Evolutionary conservation across 2,329 filamentous ascomycete species (phyloP).

Genomic region (Epichloe coenophiala): DNA sequence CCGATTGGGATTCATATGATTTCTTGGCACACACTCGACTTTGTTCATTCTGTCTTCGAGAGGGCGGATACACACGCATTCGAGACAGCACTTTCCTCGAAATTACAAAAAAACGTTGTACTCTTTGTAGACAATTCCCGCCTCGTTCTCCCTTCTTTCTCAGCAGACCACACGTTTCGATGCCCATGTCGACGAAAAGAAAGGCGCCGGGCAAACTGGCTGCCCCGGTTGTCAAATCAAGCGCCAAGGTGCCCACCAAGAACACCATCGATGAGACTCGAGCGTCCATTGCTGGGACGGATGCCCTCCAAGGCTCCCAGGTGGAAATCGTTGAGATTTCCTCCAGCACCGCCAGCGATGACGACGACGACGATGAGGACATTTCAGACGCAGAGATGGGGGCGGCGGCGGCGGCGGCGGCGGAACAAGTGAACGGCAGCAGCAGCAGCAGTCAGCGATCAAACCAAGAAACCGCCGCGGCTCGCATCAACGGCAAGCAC

Average conservation of each 20-base stretch:
- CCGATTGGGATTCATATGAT: neutral
- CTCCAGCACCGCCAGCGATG: constrained; percentile 38
- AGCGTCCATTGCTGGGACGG: constrained; percentile 35
- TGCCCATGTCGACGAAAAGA: constrained; percentile 45
- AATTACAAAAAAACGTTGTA: neutral
- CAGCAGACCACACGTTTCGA: constrained; percentile 4
- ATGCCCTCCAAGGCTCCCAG: constrained; percentile 23
- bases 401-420: constrained; percentile 9
- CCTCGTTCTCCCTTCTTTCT: neutral
- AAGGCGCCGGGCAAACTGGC: constrained; percentile 46
- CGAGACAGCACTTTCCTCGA: neutral
- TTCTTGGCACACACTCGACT: neutral
- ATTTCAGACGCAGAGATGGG: constrained; percentile 18
- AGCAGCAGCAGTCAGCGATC: constrained; percentile 5
- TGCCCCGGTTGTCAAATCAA: constrained; percentile 38
- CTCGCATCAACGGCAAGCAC: constrained; percentile 15
- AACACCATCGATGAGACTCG: constrained; percentile 44
- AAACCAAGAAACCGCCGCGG: constrained; percentile 3
- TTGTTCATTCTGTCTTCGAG: neutral
- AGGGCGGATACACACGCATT: constrained; percentile 1
- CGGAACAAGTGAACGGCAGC: constrained; percentile 7
- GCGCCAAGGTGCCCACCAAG: constrained; percentile 36
- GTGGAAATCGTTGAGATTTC: constrained; percentile 42
- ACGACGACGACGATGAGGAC: constrained; percentile 37
- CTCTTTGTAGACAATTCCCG: neutral